Base-by-base conservation (phyloP, 1,284 basidiomycete species). In the Cutaneotrichosporon arboriforme region DNA sequence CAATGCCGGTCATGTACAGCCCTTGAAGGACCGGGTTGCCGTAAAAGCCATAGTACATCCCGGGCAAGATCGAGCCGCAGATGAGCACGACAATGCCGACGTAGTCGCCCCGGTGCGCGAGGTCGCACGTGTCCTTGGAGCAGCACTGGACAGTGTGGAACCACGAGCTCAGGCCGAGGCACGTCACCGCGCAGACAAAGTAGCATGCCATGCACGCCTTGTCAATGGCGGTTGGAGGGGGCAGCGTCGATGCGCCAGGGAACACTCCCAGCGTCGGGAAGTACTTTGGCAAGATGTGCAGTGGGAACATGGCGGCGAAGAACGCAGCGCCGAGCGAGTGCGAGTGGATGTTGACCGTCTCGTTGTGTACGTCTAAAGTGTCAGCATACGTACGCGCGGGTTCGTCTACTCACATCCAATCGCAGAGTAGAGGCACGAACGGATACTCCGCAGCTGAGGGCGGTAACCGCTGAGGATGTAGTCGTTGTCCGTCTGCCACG, bases 271-370 rank as follows among this genome's bases (percentile, higher is more conserved):
- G 55, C 8, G 54, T 43, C 8, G 68, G 68, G 54, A 72, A 77
- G 59, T 84, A 77, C 38, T 74, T 70, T 26, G 72, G 72, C 49
- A 84, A 70, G 63, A 84, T 76, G 53, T 77, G 77, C 9, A 78
- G 74, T 40, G 75, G 74, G 49, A 89, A 77, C 63, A 84, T 80
- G 17, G 76, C 64, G 33, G 76, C 52, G 68, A 91, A 90, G 48
- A 88, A 66, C 12, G 84, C 66, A 15, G 86, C 84, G 26, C 86
- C 89, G 77, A 83, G 81, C 8, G 92, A 78, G 68, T 94, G 91
- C 48, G 81, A 87, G 73, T 92, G 89, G 49, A 94, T 91, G 74
- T 96, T 94, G 57, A 94, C 88, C 54, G 86, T 88, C 75, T 90
- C 88, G 64, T 90, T 91, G 71, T 91, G 88, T 50, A 88, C 64